A percentile compares a stretch with the other conserved stretches of the same genome.
Conservation (phyloP, 2,329 filamentous ascomycete genomes). For the Ceratocystis lukuohia region DNA sequence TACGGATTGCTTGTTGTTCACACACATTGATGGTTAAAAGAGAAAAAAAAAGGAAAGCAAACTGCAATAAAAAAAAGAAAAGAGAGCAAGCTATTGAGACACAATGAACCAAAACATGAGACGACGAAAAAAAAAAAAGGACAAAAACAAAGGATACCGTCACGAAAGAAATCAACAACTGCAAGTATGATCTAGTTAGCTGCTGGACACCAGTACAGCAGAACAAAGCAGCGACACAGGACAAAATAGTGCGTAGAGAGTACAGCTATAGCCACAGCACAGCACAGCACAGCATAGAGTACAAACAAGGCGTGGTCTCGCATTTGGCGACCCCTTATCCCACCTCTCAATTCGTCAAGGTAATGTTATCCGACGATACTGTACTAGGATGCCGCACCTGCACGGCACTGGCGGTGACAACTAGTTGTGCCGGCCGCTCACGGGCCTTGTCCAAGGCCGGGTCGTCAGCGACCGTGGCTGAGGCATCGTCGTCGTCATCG, state of each 20-base stretch:
- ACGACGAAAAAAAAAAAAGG: slow-evolving; percentile 9
- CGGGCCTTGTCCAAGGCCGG: not conserved
- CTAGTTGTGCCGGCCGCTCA: not conserved
- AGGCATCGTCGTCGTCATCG: not conserved
- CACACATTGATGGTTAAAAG: not conserved
- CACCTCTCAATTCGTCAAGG: slow-evolving; percentile 7
- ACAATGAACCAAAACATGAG: slow-evolving; percentile 6
- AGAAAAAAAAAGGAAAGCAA: not conserved
- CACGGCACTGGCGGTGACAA: not conserved
- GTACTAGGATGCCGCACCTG: slow-evolving; percentile 7
- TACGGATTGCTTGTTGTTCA: not conserved
- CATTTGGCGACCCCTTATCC: not conserved
- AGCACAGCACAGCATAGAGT: not conserved
- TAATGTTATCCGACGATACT: slow-evolving; percentile 8
- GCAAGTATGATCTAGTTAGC: not conserved
- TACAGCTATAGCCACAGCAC: not conserved
- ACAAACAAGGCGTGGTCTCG: not conserved
- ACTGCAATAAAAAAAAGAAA: not conserved
- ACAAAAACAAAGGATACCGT: slow-evolving; percentile 17
- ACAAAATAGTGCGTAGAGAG: too few relatives aligned
- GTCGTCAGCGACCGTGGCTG: not conserved
- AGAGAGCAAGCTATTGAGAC: not conserved
- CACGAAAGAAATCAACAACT: slow-evolving; percentile 1
- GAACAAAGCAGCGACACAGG: too few relatives aligned
- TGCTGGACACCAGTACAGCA: too few relatives aligned